Evolutionary conservation across 768 basidiomycete species (phyloP).

Genomic region (Albatrellus ellisii): DNA sequence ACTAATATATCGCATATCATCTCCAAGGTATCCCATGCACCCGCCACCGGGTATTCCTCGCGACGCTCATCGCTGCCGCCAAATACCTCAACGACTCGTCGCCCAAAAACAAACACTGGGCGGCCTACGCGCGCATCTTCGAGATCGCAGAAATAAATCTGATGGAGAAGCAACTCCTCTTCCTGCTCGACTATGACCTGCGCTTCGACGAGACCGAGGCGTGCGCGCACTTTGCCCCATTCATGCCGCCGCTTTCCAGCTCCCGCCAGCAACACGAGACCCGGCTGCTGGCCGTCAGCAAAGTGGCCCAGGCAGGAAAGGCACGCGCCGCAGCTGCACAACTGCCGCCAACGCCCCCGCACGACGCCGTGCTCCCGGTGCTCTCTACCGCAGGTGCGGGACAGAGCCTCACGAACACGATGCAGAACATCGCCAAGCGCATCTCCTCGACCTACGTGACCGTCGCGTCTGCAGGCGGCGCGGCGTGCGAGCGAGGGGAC

Average conservation of each 20-base stretch:
- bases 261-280: slow-evolving; percentile 22
- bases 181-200: slow-evolving; percentile 85
- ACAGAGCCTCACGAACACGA: slow-evolving; percentile 32
- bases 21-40: slow-evolving; percentile 70
- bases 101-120: slow-evolving; percentile 94
- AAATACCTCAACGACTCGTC: slow-evolving; percentile 98
- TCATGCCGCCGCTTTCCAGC: slow-evolving; percentile 28
- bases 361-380: slow-evolving; percentile 21
- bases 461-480: slow-evolving; percentile 9
- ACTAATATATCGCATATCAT: no score
- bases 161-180: slow-evolving; percentile 95
- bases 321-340: slow-evolving; percentile 36
- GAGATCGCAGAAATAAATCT: slow-evolving; percentile 75
- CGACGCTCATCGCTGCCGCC: slow-evolving; percentile 87
- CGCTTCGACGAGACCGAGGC: slow-evolving; percentile 81
- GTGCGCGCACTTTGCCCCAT: slow-evolving; percentile 49
- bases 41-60: slow-evolving; percentile 90
- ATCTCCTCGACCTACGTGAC: slow-evolving; percentile 30
- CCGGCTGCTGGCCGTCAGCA: slow-evolving; percentile 39
- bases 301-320: slow-evolving; percentile 39
- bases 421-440: slow-evolving; percentile 46
- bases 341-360: slow-evolving; percentile 27
- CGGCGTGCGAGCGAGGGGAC: slow-evolving; percentile 1
- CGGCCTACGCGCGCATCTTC: slow-evolving; percentile 62
- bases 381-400: slow-evolving; percentile 15